A percentile compares a stretch with the other conserved stretches of the same genome.
Evolutionary conservation across 1,284 basidiomycete species (phyloP).

Genomic region (Agaricales sp.): DNA sequence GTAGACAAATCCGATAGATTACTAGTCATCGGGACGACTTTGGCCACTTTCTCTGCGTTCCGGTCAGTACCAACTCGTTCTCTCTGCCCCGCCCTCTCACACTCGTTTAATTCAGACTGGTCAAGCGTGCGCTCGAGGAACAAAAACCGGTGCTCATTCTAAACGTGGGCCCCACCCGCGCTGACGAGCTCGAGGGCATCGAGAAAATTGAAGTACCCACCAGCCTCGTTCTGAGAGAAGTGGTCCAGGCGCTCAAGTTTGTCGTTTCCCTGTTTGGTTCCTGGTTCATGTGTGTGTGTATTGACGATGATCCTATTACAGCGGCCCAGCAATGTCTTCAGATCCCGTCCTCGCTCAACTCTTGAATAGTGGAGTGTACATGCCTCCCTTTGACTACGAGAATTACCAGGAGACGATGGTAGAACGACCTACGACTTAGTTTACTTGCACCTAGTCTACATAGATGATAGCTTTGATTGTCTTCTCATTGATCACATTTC

Average conservation of each 20-base stretch:
- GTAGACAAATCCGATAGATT: constrained; percentile 57
- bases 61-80: constrained; percentile 33
- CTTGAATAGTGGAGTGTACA: constrained; percentile 19
- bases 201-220: constrained; percentile 71
- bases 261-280: background rate
- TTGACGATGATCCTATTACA: constrained; percentile 7
- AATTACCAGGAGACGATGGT: background rate
- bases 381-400: constrained; percentile 13
- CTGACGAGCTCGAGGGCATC: constrained; percentile 61
- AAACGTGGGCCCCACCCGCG: constrained; percentile 81
- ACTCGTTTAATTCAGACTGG: constrained; percentile 34
- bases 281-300: too few species aligned
- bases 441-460: too few species aligned
- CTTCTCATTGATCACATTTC: too few species aligned
- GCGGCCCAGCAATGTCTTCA: constrained; percentile 13
- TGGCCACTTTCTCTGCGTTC: constrained; percentile 89
- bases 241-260: constrained; percentile 23
- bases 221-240: constrained; percentile 59
- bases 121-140: constrained; percentile 70
- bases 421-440: too few species aligned
- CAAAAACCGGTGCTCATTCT: constrained; percentile 73
- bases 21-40: constrained; percentile 77
- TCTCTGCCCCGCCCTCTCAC: constrained; percentile 1
- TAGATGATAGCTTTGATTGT: too few species aligned
- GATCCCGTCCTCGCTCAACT: constrained; percentile 14